Percentiles rank a stretch among this genome's conserved stretches.
These are phyloP conservation scores for Nothophoma quercina DNA, from an alignment of 2,329 filamentous ascomycete species.

Conservation along the genomic window DNA sequence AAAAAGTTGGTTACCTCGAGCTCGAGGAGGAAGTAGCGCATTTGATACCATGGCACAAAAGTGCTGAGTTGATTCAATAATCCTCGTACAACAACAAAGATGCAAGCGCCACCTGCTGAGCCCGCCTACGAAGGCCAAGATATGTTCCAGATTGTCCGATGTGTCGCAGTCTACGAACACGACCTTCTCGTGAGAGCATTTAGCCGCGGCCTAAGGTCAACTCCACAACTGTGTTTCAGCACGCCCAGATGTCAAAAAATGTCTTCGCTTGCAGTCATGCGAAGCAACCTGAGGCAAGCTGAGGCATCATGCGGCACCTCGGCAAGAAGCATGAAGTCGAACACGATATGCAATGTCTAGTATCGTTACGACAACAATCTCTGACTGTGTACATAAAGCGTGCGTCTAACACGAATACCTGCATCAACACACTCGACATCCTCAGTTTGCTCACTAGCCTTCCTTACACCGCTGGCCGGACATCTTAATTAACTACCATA, in stretches of 20 bases:
- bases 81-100: too few species aligned
- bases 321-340: not conserved
- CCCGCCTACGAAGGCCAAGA: not conserved
- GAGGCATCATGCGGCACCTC: not conserved
- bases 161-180: not conserved
- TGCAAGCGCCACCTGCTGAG: too few species aligned
- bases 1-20: conserved; percentile 78
- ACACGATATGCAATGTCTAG: not conserved
- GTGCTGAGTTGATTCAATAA: too few species aligned
- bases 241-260: too few species aligned
- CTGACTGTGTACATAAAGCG: too few species aligned
- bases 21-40: conserved; percentile 66
- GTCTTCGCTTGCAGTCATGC: not conserved
- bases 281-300: conserved; percentile 9
- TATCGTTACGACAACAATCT: too few species aligned
- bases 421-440: not conserved
- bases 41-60: conserved; percentile 9
- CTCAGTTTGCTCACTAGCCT: too few species aligned
- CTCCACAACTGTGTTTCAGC: not conserved
- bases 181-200: not conserved
- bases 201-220: not conserved
- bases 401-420: too few species aligned
- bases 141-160: not conserved
- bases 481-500: too few species aligned
- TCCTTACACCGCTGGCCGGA: too few species aligned